phyloP scores from a whole-genome alignment of 257 asterid genomes.

The Solanum chiquidenum region DNA sequence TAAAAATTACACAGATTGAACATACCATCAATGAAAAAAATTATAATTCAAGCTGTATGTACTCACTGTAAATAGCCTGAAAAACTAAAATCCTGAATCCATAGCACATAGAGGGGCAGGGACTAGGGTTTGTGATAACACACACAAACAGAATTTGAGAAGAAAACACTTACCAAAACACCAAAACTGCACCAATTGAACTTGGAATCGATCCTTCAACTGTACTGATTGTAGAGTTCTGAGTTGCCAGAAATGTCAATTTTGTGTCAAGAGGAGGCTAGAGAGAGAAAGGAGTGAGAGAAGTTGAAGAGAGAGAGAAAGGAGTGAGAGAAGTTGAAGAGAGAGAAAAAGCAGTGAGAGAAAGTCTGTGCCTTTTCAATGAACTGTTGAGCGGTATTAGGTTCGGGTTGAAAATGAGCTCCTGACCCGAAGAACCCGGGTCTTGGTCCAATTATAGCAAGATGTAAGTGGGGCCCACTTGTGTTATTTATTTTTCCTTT shows the following conservation, averaged over 20 bases:
- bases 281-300: slow-evolving; percentile 10
- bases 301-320: slow-evolving; percentile 1
- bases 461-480: neutral
- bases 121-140: slow-evolving; percentile 15
- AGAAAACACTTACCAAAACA: slow-evolving; percentile 18
- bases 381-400: slow-evolving; percentile 22
- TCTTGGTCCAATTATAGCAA: neutral
- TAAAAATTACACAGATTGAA: neutral
- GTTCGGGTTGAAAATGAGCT: slow-evolving; percentile 27
- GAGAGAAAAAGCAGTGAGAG: neutral
- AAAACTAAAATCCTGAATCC: neutral
- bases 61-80: neutral
- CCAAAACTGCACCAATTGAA: slow-evolving; percentile 14
- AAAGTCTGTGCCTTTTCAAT: slow-evolving; percentile 38
- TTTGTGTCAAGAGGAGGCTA: neutral
- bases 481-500: neutral
- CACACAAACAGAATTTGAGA: neutral
- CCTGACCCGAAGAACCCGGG: neutral
- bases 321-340: slow-evolving; percentile 5
- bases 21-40: neutral
- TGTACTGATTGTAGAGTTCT: slow-evolving; percentile 30
- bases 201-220: slow-evolving; percentile 25
- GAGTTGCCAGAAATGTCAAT: slow-evolving; percentile 26
- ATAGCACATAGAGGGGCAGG: neutral
- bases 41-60: neutral